A percentile compares a stretch with the other conserved stretches of the same genome.
phyloP scores from a whole-genome alignment of 2,329 filamentous ascomycete species.

The Pseudonectria buxi region DNA sequence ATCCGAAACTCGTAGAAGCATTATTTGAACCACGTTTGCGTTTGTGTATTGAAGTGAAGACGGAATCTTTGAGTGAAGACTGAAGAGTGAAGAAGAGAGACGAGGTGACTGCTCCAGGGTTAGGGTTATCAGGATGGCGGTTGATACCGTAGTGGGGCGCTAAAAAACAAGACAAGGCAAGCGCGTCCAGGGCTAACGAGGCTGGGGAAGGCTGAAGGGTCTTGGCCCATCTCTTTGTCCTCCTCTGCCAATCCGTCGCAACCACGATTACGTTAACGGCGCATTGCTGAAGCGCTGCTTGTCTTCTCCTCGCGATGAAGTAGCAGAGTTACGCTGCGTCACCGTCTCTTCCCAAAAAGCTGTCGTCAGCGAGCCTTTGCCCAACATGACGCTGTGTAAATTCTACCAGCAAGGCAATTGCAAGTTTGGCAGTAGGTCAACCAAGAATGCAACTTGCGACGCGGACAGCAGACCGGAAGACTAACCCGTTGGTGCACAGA shows the following conservation, averaged over 20 bases:
- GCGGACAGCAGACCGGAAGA: not conserved
- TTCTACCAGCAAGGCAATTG: constrained; percentile 47
- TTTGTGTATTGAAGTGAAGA: too few species aligned
- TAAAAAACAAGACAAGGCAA: not conserved
- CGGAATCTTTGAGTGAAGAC: too few species aligned
- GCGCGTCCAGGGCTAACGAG: constrained; percentile 3
- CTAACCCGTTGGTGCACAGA: constrained; percentile 28
- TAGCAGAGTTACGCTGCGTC: too few species aligned
- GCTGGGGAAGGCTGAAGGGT: constrained; percentile 7
- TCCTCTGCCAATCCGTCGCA: too few species aligned
- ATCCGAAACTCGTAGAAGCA: too few species aligned
- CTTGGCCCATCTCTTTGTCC: too few species aligned
- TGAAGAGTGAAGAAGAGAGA: too few species aligned
- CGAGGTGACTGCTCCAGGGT: too few species aligned
- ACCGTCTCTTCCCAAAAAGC: not conserved
- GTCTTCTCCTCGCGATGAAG: not conserved
- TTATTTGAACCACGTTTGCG: too few species aligned
- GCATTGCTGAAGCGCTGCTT: constrained; percentile 6
- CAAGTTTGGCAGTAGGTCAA: constrained; percentile 43
- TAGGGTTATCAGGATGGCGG: not conserved
- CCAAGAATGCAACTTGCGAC: not conserved
- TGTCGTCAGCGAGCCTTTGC: constrained; percentile 1
- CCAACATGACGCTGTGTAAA: constrained; percentile 37
- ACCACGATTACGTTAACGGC: too few species aligned
- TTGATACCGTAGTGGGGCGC: too few species aligned